Base-by-base conservation (phyloP, 2,329 filamentous ascomycete genomes). In the Fusarium sp. region DNA sequence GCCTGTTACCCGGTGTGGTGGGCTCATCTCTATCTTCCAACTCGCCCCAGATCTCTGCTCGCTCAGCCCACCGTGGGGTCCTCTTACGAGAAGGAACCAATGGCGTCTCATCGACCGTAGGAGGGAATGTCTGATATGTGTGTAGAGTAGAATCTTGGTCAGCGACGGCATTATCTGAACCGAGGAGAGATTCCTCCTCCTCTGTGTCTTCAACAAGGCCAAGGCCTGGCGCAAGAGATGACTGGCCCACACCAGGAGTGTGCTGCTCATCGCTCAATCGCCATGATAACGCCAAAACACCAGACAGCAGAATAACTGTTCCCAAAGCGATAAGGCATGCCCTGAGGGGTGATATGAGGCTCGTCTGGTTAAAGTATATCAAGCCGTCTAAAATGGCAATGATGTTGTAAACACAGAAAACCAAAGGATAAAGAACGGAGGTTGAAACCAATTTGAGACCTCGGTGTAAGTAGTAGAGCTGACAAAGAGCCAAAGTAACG, bases 401-500 rank as follows among this genome's bases (percentile, higher is more conserved):
- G 77, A 99, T 97, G 85, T 99, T 99, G 86, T 98, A 99, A 71
- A 98, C 90, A 86, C 96, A 99, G 82, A 99, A 99, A 42, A 98
- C 95, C 74, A 98, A 91, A 8, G 96, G 96, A 81, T 99, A 99
- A 73, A 99, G 86, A 67, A 98, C 92, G 76, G 94, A 97, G 24
- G 96, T 98, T 58, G 95, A 98, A 80, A 97, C 94, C 55, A 99
- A 87, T 81, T 97, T 97, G 68, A 99, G 87, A 56, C 96, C 96
- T 45, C 93, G 89, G 78, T 99, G 96, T 66, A 99, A 89, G 80
- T 97, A 98, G 82, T 97, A 99, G 8, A 99, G 88, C 81, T 99
- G 96, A 46, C 90, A 92, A 46, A 99, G 87, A 7, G 96, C 95
- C 66, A 98, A 86, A 6, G 87, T 85, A 63, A 98, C 86, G 55